A percentile compares a stretch with the other conserved stretches of the same genome.
phyloP scores from a whole-genome alignment of 257 asterid genomes.

The Solanum chilense region DNA sequence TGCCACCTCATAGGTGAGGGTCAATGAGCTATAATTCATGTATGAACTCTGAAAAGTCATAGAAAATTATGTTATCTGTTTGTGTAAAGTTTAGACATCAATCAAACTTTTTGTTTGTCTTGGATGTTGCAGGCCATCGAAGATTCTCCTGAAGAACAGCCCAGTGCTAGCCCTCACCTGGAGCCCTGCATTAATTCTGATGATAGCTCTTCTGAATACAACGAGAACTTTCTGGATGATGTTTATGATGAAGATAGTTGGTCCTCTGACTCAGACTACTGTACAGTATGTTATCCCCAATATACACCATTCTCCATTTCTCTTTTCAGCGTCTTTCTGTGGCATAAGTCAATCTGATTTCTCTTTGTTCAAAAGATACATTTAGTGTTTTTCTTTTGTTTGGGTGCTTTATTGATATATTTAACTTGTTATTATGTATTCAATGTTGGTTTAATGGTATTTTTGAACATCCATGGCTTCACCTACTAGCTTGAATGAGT shows the following conservation, averaged over 20 bases:
- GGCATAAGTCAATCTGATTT: background rate
- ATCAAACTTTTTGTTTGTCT: conserved; percentile 1
- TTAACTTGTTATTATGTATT: background rate
- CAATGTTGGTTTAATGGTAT: background rate
- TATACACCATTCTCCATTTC: background rate
- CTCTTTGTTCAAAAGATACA: background rate
- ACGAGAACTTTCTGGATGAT: conserved; percentile 35
- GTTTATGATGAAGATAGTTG: conserved; percentile 55
- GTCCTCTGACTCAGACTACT: conserved; percentile 33
- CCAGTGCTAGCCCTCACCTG: conserved; percentile 24
- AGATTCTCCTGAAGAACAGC: conserved; percentile 40
- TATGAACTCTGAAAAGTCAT: background rate
- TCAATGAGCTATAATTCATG: background rate
- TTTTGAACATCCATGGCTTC: background rate
- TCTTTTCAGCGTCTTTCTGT: background rate
- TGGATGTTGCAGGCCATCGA: conserved; percentile 42
- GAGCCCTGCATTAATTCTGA: conserved; percentile 29
- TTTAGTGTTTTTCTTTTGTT: background rate
- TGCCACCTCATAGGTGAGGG: background rate
- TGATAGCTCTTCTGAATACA: conserved; percentile 48
- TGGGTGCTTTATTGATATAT: background rate
- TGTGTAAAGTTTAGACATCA: background rate
- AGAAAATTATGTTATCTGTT: background rate
- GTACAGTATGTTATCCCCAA: conserved; percentile 17
- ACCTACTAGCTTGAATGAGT: background rate